phyloP scores from a whole-genome alignment of 768 basidiomycete species.

The Gyrodon lividus region DNA sequence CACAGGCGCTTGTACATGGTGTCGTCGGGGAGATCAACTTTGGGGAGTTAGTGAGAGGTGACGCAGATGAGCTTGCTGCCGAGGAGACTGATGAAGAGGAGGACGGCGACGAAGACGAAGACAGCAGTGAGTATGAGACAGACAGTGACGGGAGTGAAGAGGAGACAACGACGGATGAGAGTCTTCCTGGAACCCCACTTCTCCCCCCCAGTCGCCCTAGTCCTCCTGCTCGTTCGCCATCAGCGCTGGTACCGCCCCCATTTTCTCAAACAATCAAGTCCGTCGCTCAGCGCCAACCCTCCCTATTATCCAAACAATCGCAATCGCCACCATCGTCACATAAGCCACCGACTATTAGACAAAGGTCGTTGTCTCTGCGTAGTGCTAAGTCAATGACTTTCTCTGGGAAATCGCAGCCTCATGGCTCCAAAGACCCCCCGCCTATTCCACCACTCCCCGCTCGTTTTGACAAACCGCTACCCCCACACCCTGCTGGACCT shows the following conservation, averaged over 20 bases:
- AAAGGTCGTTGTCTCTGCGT: conserved; percentile 46
- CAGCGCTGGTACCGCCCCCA: not conserved
- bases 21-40: conserved; percentile 83
- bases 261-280: conserved; percentile 1
- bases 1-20: conserved; percentile 73
- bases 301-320: conserved; percentile 1
- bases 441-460: conserved; percentile 39
- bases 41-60: conserved; percentile 72
- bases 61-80: conserved; percentile 78
- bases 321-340: conserved; percentile 8
- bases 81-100: conserved; percentile 59
- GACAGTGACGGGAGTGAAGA: conserved; percentile 15
- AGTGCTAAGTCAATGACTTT: conserved; percentile 46
- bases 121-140: conserved; percentile 39
- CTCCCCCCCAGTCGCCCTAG: not conserved
- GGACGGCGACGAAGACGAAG: conserved; percentile 40
- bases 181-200: not conserved
- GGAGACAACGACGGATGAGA: conserved; percentile 11
- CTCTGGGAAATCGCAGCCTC: conserved; percentile 18
- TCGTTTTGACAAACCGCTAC: conserved; percentile 43
- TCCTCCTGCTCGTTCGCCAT: not conserved
- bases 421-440: conserved; percentile 39
- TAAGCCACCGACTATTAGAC: conserved; percentile 4
- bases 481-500: conserved; percentile 29
- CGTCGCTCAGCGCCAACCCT: not conserved